Evolutionary conservation across 257 asterid species (phyloP), one percentile per base, ranked within the genome.

Genomic region (Oldenlandia corymbosa): DNA sequence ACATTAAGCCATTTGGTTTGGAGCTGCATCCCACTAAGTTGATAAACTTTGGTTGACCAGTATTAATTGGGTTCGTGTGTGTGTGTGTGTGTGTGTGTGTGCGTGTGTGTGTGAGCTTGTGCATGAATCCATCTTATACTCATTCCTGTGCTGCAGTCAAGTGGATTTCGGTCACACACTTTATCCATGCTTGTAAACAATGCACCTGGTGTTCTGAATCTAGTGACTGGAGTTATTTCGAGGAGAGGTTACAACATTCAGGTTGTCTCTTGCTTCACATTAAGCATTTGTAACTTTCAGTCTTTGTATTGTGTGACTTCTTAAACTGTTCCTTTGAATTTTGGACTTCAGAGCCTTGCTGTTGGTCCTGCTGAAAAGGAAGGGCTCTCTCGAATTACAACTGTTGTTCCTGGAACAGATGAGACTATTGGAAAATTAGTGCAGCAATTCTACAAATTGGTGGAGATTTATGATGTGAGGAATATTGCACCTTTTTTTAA

Each of bases 341-440:
- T 47, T 51, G 68, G 50, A 75, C 41, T 79, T 68, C 83, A 90
- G 97, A 90, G 97, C 82, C 91, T 90, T 63, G 95, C 97, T 67
- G 95, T 81, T 17, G 97, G 97, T 68, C 89, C 89, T 70, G 90
- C 95, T 4, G 97, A 87, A 76, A 68, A 46, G 62, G 92, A 87
- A 64, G 95, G 95, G 45, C 65, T 80, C 70, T 90, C 97, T 48
- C 92, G 95, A 63, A 87, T 90, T 73, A 90, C 94, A 55, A 90
- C 97, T 42, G 97, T 90, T 58, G 87, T 90, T 76, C 95, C 92
- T 65, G 97, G 97, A 57, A 87, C 92, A 43, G 85, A 85, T 76
- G 94, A 82, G 76, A 72, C 83, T 69, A 85, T 90, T 36, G 73
- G 76, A 55, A 84, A 85, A 75, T 75, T 90, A 84, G 85, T 90